phyloP scores from a whole-genome alignment of 2,329 filamentous ascomycete species.

The Gremmenia infestans region DNA sequence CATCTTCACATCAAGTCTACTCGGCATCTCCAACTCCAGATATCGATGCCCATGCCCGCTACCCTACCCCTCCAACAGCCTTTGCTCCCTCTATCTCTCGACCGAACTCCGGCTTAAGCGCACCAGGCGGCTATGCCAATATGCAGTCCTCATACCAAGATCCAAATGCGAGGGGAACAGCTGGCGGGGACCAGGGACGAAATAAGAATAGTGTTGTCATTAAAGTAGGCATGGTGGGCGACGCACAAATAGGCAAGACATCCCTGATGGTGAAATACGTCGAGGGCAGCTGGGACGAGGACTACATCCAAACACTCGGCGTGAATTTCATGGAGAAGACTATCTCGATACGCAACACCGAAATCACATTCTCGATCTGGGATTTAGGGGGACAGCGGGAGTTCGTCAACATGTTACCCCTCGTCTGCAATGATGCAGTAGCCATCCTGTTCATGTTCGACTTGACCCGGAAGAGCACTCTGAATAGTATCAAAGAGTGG shows the following conservation, averaged over 20 bases:
- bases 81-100: slow-evolving; percentile 31
- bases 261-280: slow-evolving; percentile 99
- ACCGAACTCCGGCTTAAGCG: slow-evolving; percentile 30
- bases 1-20: slow-evolving; percentile 26
- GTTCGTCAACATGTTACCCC: slow-evolving; percentile 98
- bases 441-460: slow-evolving; percentile 99
- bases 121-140: slow-evolving; percentile 26
- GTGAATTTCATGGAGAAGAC: slow-evolving; percentile 99
- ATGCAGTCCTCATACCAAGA: slow-evolving; percentile 31
- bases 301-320: slow-evolving; percentile 97
- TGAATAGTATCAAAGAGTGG: slow-evolving; percentile 99
- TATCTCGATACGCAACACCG: slow-evolving; percentile 97
- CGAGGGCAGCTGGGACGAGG: slow-evolving; percentile 98
- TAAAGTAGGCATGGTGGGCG: slow-evolving; percentile 99
- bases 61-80: slow-evolving; percentile 30
- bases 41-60: slow-evolving; percentile 27
- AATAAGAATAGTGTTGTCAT: slow-evolving; percentile 77
- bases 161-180: slow-evolving; percentile 27
- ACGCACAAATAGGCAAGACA: slow-evolving; percentile 98
- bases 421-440: slow-evolving; percentile 99
- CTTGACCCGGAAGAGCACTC: slow-evolving; percentile 91
- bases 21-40: slow-evolving; percentile 25
- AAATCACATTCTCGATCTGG: slow-evolving; percentile 99
- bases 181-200: slow-evolving; percentile 21
- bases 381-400: slow-evolving; percentile 96